Evolutionary conservation across 495 filamentous ascomycete species (phyloP).

Genomic region (Chlorociboria aeruginascens): DNA sequence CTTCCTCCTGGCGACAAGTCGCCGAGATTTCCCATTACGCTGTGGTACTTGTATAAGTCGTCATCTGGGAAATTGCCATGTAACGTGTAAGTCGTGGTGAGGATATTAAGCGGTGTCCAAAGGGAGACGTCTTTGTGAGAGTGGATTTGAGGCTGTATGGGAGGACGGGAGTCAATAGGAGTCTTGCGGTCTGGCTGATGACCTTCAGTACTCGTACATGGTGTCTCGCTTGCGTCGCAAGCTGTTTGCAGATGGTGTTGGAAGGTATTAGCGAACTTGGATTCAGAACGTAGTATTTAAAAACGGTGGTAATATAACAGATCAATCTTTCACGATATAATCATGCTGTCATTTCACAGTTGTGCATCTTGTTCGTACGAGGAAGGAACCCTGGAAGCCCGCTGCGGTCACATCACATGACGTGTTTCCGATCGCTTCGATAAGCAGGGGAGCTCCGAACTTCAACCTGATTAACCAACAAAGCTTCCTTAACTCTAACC

Average conservation of each 20-base stretch:
- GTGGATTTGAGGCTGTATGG: background rate
- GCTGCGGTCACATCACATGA: too few species aligned
- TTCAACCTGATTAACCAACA: too few species aligned
- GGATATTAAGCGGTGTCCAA: too few species aligned
- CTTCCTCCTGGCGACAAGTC: slow-evolving; percentile 78
- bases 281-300: too few species aligned
- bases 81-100: background rate
- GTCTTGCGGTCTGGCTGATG: background rate
- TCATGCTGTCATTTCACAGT: too few species aligned
- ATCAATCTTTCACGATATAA: too few species aligned
- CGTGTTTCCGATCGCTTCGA: too few species aligned
- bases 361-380: too few species aligned
- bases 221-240: slow-evolving; percentile 1
- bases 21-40: slow-evolving; percentile 60
- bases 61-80: slow-evolving; percentile 13
- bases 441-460: too few species aligned
- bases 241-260: background rate
- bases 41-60: slow-evolving; percentile 8
- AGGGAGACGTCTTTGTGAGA: too few species aligned
- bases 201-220: background rate
- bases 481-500: background rate
- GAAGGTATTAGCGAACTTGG: background rate
- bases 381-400: too few species aligned
- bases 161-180: background rate
- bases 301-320: too few species aligned